These are phyloP conservation scores for Trypanosoma brucei DNA, from an alignment of 208 protist species.

Conservation along the genomic window DNA sequence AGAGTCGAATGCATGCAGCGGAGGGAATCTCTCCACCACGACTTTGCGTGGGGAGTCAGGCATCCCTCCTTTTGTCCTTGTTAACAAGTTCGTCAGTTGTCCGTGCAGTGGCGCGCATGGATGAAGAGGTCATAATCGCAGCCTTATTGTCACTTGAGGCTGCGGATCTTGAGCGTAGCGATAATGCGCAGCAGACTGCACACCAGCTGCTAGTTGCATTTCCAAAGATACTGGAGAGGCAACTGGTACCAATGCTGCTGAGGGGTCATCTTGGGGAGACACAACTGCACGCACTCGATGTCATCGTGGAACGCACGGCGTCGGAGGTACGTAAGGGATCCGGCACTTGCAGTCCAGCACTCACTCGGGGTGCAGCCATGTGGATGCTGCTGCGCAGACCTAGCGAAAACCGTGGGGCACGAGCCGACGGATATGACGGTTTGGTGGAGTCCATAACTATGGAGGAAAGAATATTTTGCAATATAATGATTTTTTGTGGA, in stretches of 20 bases:
- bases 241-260: conserved; percentile 10
- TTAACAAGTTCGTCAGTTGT: conserved; percentile 17
- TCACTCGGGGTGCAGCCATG: conserved; percentile 7
- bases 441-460: not conserved
- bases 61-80: conserved; percentile 9
- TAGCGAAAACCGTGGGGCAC: not conserved
- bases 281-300: conserved; percentile 16
- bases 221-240: conserved; percentile 21
- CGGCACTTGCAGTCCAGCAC: conserved; percentile 3
- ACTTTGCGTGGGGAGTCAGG: conserved; percentile 13
- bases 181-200: not conserved
- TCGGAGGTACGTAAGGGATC: not conserved
- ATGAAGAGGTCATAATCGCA: conserved; percentile 7
- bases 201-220: conserved; percentile 20
- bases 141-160: conserved; percentile 17
- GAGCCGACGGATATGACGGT: not conserved
- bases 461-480: not conserved
- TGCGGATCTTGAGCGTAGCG: conserved; percentile 8
- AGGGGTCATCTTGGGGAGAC: conserved; percentile 2
- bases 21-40: not conserved
- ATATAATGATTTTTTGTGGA: not conserved
- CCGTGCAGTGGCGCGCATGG: conserved; percentile 9
- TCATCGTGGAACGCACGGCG: conserved; percentile 5
- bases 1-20: conserved; percentile 19
- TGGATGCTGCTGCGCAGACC: conserved; percentile 15